phyloP scores from a whole-genome alignment of 2,329 filamentous ascomycete species.

The Epichloe coenophiala region DNA sequence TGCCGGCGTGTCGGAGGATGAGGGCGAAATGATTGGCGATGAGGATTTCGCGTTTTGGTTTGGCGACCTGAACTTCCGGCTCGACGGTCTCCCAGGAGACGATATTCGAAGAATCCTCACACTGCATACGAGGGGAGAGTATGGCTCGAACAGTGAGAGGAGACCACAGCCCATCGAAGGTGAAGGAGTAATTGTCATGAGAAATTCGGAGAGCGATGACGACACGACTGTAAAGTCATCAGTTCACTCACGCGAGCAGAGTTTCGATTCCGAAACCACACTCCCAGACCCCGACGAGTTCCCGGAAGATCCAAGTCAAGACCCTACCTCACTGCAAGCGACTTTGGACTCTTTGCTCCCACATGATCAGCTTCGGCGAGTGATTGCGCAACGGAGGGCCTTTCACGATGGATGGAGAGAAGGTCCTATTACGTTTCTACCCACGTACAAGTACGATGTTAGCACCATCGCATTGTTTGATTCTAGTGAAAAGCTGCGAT shows the following conservation, averaged over 20 bases:
- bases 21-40: slow-evolving; percentile 61
- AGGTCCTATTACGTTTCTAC: slow-evolving; percentile 75
- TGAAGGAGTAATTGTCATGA: slow-evolving; percentile 37
- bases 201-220: slow-evolving; percentile 31
- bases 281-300: slow-evolving; percentile 55
- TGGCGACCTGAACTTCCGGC: slow-evolving; percentile 86
- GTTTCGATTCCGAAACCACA: slow-evolving; percentile 26
- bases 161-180: slow-evolving; percentile 26
- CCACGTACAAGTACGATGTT: slow-evolving; percentile 95
- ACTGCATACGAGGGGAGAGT: slow-evolving; percentile 69
- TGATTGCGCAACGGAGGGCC: slow-evolving; percentile 61
- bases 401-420: slow-evolving; percentile 91
- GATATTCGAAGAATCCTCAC: slow-evolving; percentile 78
- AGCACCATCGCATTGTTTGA: slow-evolving; percentile 90
- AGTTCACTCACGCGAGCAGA: slow-evolving; percentile 19
- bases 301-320: slow-evolving; percentile 52
- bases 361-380: slow-evolving; percentile 71
- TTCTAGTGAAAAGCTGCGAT: slow-evolving; percentile 83
- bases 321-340: slow-evolving; percentile 77
- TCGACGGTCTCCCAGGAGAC: slow-evolving; percentile 77
- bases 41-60: slow-evolving; percentile 96
- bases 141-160: slow-evolving; percentile 39
- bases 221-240: slow-evolving; percentile 24
- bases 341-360: slow-evolving; percentile 77
- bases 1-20: slow-evolving; percentile 50